Evolutionary conservation across 129 eudicot genomes (phyloP), one percentile per base, ranked within the genome.

Genomic region (Sambucus nigra): DNA sequence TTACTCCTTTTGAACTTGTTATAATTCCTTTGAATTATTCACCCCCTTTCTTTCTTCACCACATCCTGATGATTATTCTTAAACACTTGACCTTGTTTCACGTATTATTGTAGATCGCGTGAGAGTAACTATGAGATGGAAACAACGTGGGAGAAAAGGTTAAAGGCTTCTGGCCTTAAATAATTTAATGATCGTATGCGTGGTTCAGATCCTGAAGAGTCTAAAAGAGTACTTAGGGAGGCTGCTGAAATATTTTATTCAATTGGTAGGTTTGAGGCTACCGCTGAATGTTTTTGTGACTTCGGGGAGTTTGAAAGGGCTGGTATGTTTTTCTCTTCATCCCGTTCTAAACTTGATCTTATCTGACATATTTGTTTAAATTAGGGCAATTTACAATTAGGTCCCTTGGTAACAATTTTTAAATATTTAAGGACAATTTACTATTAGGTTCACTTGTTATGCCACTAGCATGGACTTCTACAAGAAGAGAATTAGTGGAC

Each of bases 91-190:
- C 7, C 11, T 32, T 35, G 13, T 28, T 25, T 23, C 7, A 26
- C 13, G 16, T 47, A 17, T n/a, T 39, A 53, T 20, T 76, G 49
- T 79, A 87, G 96, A 76, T 87, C 5, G 32, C 64, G 67, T 57
- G 96, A 80, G 73, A 47, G 66, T 9, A 87, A 87, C 45, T 87
- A 65, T 64, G 94, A 71, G 67, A 78, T 83, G 89, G 96, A 94
- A 42, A 57, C 1, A 31, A 59, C 35, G 23, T 83, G 94, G 94
- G 94, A 74, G 49, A 76, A 60, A 47, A 56, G 72, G 63, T 81
- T 89, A 5, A 87, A 77, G 55, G 96, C 96, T 33, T 64, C 77
- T 54, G 71, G 83, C 21, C 76, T 79, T 11, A 66, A 73, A 61
- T 75, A 83, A 63, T 25, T 63, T 44, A 83, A 83, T 54, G 83